Evolutionary conservation across 1,284 basidiomycete genomes (phyloP), one percentile per base, ranked within the genome.

Genomic region (Fomitopsis betulina): DNA sequence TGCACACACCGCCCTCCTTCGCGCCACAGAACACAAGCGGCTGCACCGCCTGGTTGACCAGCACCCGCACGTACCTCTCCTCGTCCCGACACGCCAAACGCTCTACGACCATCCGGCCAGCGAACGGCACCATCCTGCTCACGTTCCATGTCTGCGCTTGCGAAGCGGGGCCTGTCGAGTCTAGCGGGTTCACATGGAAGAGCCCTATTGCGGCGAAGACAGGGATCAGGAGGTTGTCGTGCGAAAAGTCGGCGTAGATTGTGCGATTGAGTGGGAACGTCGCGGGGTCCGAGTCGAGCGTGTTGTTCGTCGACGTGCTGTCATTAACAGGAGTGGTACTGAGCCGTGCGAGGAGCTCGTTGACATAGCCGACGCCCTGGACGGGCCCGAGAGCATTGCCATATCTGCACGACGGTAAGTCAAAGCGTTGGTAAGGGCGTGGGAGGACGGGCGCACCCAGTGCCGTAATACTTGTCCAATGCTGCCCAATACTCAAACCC

Each of bases 331-430:
- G 78, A 17, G 72, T 69, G 13, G 77, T 76, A 0, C 84, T 89
- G 33, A 94, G 78, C 17, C 93, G 83, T 1, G 91, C 89, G 21
- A 94, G 73, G 40, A 95, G 83, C 71, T 94, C 93, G 69, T 93
- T 93, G 64, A 91, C 75, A 68, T 88, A 94, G 4, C 92, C 92
- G 8, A 93, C 87, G 49, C 89, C 89, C 70, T 91, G 89, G 2
- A 91, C 83, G 2, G 76, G 84, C 0, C 90, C 91, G 2, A 90
- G 76, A 1, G 71, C 64, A 62, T 84, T 81, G 7, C 89, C 89
- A 62, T 90, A 84, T 32, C 85, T 88, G 57, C 33, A 8, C 33
- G 37, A 9, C 5, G 32, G 32, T 51, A 9, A 51, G 49, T 19
- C 2, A 7, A 1, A 5, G 12, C 8, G 45, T 30, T 6, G 1